phyloP scores from a whole-genome alignment of 2,329 filamentous ascomycete species.

The Didymosphaeria variabile region DNA sequence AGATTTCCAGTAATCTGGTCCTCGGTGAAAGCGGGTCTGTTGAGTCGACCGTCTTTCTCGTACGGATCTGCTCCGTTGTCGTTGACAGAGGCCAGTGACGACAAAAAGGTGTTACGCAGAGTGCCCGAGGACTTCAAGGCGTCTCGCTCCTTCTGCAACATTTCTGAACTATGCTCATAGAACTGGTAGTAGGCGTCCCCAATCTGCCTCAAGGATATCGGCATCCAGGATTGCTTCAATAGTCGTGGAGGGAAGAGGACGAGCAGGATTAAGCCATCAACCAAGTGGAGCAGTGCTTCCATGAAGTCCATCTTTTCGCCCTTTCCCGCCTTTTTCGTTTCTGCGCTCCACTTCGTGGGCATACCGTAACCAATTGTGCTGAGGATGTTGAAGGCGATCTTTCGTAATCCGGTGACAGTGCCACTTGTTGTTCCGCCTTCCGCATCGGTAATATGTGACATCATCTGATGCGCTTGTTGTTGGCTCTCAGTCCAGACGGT shows the following conservation, averaged over 20 bases:
- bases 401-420: constrained; percentile 16
- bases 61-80: constrained; percentile 7
- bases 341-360: constrained; percentile 1
- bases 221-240: constrained; percentile 9
- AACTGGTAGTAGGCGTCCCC: constrained; percentile 10
- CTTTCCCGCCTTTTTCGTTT: background rate
- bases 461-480: constrained; percentile 15
- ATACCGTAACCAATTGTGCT: constrained; percentile 9
- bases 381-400: constrained; percentile 6
- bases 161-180: constrained; percentile 7
- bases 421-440: constrained; percentile 1
- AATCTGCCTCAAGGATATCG: background rate
- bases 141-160: constrained; percentile 6
- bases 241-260: constrained; percentile 1
- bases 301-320: constrained; percentile 8
- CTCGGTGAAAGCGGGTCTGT: constrained; percentile 18
- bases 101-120: background rate
- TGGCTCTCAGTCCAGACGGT: constrained; percentile 20
- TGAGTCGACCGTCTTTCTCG: constrained; percentile 6
- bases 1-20: constrained; percentile 31
- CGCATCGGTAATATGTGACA: constrained; percentile 6
- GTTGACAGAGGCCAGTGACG: constrained; percentile 12
- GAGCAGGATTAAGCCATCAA: constrained; percentile 8
- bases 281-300: constrained; percentile 8
- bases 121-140: background rate